phyloP scores from a whole-genome alignment of 352 stramenopile genomes.

The Pythium grandisporangium region DNA sequence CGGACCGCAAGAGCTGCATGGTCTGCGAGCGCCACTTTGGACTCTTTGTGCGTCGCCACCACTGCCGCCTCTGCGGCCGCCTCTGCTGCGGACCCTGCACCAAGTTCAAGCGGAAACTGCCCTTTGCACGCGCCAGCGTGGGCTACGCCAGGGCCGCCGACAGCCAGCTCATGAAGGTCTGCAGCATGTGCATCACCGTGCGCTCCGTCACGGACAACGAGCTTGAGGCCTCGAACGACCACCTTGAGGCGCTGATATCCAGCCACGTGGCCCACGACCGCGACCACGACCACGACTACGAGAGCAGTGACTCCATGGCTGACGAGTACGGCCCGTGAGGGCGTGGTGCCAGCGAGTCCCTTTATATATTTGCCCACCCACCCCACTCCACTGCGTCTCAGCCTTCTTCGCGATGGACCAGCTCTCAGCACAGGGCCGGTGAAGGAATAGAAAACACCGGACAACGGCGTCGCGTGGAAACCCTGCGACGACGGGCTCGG shows the following conservation, averaged over 20 bases:
- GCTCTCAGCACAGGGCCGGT: too few relatives aligned
- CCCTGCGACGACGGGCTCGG: too few relatives aligned
- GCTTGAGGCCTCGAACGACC: slow-evolving; percentile 12
- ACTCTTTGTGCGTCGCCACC: slow-evolving; percentile 63
- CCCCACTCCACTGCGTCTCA: too few relatives aligned
- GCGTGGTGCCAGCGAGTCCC: too few relatives aligned
- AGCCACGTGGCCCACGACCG: too few relatives aligned
- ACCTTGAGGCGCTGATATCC: slow-evolving; percentile 17
- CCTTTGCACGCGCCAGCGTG: slow-evolving; percentile 30
- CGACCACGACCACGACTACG: too few relatives aligned
- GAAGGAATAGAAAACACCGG: too few relatives aligned
- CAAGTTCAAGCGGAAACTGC: slow-evolving; percentile 63
- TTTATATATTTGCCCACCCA: too few relatives aligned
- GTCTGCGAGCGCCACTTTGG: slow-evolving; percentile 59
- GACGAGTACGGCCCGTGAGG: too few relatives aligned
- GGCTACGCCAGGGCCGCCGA: slow-evolving; percentile 32
- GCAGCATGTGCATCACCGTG: slow-evolving; percentile 66
- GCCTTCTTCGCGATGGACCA: too few relatives aligned
- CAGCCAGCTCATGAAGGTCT: slow-evolving; percentile 53
- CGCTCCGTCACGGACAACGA: slow-evolving; percentile 36
- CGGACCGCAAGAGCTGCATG: slow-evolving; percentile 65
- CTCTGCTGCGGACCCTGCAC: slow-evolving; percentile 74
- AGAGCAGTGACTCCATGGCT: too few relatives aligned
- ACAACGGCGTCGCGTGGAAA: too few relatives aligned
- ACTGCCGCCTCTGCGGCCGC: slow-evolving; percentile 77